Percentiles rank a stretch among this genome's conserved stretches.
These are phyloP conservation scores for Mycosarcoma mackinlayi DNA, from an alignment of 1,284 basidiomycete species.

Conservation along the genomic window DNA sequence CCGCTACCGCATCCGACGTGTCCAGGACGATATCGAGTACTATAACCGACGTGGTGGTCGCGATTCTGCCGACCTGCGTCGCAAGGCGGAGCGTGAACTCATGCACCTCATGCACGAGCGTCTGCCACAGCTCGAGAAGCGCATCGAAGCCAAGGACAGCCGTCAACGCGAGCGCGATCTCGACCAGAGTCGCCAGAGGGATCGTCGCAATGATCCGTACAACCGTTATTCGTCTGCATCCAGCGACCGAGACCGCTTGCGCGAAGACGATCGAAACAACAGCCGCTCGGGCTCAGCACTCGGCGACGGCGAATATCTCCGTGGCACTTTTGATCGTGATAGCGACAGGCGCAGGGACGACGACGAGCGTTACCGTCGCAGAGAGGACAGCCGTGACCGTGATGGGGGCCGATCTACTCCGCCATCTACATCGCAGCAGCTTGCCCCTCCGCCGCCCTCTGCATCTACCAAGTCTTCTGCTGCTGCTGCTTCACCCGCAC, in stretches of 20 bases:
- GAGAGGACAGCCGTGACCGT: conserved; percentile 59
- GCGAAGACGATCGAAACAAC: conserved; percentile 23
- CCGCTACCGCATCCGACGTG: conserved; percentile 83
- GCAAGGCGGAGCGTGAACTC: conserved; percentile 89
- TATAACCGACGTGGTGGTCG: conserved; percentile 81
- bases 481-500: conserved; percentile 62
- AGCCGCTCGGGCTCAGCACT: conserved; percentile 23
- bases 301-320: conserved; percentile 56
- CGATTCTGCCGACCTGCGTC: conserved; percentile 79
- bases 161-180: conserved; percentile 75
- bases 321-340: conserved; percentile 53
- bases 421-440: conserved; percentile 66
- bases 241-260: conserved; percentile 42
- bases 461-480: conserved; percentile 61
- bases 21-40: conserved; percentile 94
- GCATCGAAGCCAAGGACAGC: conserved; percentile 82
- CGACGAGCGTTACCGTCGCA: conserved; percentile 31
- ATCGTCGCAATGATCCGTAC: conserved; percentile 80
- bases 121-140: conserved; percentile 88
- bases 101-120: conserved; percentile 88
- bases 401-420: conserved; percentile 69
- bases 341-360: conserved; percentile 59
- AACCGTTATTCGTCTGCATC: conserved; percentile 34
- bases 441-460: conserved; percentile 68
- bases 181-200: conserved; percentile 76